Evolutionary conservation across 768 basidiomycete genomes (phyloP), one percentile per base, ranked within the genome.

Genomic region (Boletus rubescentipes): DNA sequence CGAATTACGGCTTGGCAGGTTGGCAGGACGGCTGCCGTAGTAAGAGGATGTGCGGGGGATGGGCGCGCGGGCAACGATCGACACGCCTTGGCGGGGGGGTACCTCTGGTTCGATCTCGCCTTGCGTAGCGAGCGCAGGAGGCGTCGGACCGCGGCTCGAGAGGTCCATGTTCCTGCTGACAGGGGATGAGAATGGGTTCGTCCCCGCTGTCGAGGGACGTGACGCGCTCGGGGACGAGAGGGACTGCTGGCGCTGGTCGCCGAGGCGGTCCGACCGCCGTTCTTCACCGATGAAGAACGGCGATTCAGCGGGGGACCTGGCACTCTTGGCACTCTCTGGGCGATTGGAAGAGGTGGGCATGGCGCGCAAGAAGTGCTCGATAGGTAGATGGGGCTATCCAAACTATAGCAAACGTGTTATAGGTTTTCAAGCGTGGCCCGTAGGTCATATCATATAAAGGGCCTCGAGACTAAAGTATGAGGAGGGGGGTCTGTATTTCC

Each of bases 171-270:
- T 77, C 38, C 72, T 67, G 61, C 77, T 81, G 8, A 73, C 67
- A 5, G 80, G 77, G 11, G 84, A 74, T 0, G 84, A 82, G 68
- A 83, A 81, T 0, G 83, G 78, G 61, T 79, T 80, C 42, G 45
- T 72, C 48, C 49, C 67, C 18, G 55, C 58, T 3, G 66, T 67
- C 49, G 55, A 73, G 44, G 59, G 61, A 12, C 61, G 67, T 2
- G 67, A 62, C 5, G 11, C 30, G 29, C 26, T 44, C 0, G 55
- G 46, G 7, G 55, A 40, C 12, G 55, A 47, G 0, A 36, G 16
- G 42, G 53, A 53, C 3, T 1, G 46, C 2, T 7, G 26, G 37
- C 34, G 34, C 9, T 44, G 50, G 26, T 38, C 53, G 2, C 46
- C 55, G 20, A 14, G 46, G 8, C 26, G 54, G 16, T 57, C 56